Conservation (phyloP, 2,329 filamentous ascomycete species). For the Cytospora schulzeri region DNA sequence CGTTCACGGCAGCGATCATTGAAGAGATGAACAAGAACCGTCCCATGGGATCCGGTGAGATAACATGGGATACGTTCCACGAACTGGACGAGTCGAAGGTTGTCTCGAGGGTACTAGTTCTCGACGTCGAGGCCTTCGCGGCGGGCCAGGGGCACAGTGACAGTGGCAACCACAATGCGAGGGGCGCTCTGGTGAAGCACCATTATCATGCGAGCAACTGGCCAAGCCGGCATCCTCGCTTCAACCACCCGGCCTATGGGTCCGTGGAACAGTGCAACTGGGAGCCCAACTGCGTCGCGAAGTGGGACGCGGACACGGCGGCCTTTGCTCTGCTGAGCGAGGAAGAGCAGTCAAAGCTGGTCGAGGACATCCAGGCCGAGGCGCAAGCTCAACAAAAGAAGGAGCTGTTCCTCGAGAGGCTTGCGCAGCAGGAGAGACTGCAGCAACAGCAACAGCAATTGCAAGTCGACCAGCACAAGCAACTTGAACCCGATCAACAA, state of each 20-base stretch:
- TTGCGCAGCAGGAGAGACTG: constrained; percentile 19
- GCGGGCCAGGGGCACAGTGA: constrained; percentile 74
- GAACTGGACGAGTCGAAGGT: constrained; percentile 67
- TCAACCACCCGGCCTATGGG: constrained; percentile 68
- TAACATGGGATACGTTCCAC: constrained; percentile 68
- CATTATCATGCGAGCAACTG: constrained; percentile 76
- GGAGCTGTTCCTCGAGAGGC: constrained; percentile 25
- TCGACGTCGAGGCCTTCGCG: constrained; percentile 72
- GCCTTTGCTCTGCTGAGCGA: constrained; percentile 60
- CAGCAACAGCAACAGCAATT: constrained; percentile 12
- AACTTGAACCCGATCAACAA: not conserved
- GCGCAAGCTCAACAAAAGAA: constrained; percentile 33
- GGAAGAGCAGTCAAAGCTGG: constrained; percentile 58
- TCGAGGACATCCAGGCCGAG: constrained; percentile 41
- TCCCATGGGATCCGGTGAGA: constrained; percentile 36
- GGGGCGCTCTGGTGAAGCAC: constrained; percentile 69
- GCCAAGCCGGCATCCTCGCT: constrained; percentile 67
- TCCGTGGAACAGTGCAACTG: constrained; percentile 74
- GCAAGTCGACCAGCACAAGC: too few relatives aligned
- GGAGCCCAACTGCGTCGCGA: constrained; percentile 62
- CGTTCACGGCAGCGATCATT: constrained; percentile 67
- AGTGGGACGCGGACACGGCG: constrained; percentile 67
- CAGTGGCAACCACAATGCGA: constrained; percentile 68
- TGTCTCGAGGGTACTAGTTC: constrained; percentile 64
- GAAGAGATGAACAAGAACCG: constrained; percentile 59